Percentiles rank a stretch among this genome's conserved stretches.
Evolutionary conservation across 2,329 filamentous ascomycete species (phyloP).

Genomic region (Paraphaeosphaeria minitans): DNA sequence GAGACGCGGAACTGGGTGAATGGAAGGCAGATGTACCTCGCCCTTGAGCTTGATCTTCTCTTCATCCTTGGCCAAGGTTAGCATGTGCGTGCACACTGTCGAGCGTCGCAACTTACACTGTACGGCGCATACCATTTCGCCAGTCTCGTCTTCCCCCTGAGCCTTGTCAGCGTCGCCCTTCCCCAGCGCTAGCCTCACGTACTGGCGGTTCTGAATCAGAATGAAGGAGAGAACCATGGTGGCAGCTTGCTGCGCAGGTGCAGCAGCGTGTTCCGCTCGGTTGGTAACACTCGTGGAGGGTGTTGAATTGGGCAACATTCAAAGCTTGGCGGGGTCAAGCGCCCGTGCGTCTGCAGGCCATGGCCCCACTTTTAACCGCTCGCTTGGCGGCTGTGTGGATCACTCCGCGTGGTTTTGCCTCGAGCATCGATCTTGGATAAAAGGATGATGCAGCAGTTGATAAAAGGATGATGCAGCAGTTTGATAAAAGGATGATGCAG

Average conservation of each 20-base stretch:
- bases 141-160: constrained; percentile 93
- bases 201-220: constrained; percentile 89
- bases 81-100: constrained; percentile 8
- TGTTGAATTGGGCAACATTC: background rate
- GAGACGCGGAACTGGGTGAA: background rate
- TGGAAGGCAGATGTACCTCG: constrained; percentile 65
- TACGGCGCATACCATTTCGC: constrained; percentile 99
- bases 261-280: constrained; percentile 1
- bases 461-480: too few species aligned
- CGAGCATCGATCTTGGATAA: too few species aligned
- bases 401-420: too few species aligned
- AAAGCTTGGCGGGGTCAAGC: constrained; percentile 8
- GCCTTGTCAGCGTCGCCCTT: constrained; percentile 14
- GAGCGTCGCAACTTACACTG: constrained; percentile 60
- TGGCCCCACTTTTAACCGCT: constrained; percentile 1
- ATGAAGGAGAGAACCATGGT: constrained; percentile 80
- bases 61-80: constrained; percentile 68
- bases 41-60: constrained; percentile 99
- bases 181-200: constrained; percentile 15
- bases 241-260: constrained; percentile 1
- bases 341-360: background rate
- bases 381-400: background rate
- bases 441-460: too few species aligned
- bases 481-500: too few species aligned
- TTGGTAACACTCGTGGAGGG: background rate